Evolutionary conservation across 164 flowering plant genomes (phyloP), one percentile per base, ranked within the genome.

Genomic region (Pachysandra terminalis): DNA sequence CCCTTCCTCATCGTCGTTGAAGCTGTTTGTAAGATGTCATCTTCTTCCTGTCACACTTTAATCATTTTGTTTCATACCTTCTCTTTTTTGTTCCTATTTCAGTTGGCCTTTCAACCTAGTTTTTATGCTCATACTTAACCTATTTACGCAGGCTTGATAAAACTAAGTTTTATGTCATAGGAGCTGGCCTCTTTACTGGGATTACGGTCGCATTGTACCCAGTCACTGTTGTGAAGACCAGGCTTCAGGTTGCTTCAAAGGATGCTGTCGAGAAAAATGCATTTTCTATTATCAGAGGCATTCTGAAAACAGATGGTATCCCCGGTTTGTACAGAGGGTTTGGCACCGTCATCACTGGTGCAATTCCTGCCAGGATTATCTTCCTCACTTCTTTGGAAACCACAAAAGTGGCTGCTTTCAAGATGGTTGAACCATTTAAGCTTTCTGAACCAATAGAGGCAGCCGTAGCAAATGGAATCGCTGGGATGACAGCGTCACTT

Each of bases 161-260:
- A 78, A 89, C 90, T 16, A 95, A 88, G 67, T 95, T 92, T 71
- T 95, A 92, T 72, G 90, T 84, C 21, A 86, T 88, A 22, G 99
- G 99, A 73, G 99, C 99, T 77, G 99, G 98, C 25, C 81, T 95
- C 73, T 95, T 95, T 74, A 84, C 97, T 4, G 99, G 99, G 64
- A 62, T 95, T 45, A 92, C 99, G 1, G 93, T 90, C 61, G 96
- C 87, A 57, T 77, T 95, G 56, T 95, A 92, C 75, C 99, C 99
- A 7, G 85, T 92, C 10, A 89, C 98, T 71, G 89, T 95, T 61
- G 81, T 95, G 59, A 95, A 95, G 79, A 95, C 99, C 37, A 85
- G 99, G 77, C 73, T 92, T 68, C 99, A 95, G 79, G 98, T 95
- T 76, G 94, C 94, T 56, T 68, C 94, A 28, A 86, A 79, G 73